Evolutionary conservation across 331 rosid species (phyloP).

Genomic region (Saraca asoca): DNA sequence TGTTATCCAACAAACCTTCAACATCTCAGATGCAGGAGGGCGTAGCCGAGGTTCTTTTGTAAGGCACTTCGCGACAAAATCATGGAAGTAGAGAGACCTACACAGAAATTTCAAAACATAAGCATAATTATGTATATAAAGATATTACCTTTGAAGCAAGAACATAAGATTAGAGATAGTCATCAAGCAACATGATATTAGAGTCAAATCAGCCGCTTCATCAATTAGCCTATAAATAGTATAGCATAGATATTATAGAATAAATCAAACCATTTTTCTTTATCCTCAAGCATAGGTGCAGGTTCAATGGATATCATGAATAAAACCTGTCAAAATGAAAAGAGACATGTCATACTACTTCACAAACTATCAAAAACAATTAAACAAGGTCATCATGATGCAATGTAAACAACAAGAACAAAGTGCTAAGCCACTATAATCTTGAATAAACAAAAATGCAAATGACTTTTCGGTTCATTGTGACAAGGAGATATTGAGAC

Average conservation of each 20-base stretch:
- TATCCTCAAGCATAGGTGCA: constrained; percentile 99
- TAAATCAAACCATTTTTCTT: constrained; percentile 87
- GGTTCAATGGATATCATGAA: constrained; percentile 99
- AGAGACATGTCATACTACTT: constrained; percentile 31
- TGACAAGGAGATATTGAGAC: neutral
- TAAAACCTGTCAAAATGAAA: constrained; percentile 63
- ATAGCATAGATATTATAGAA: constrained; percentile 26
- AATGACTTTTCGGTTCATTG: neutral
- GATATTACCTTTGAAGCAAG: too few relatives aligned
- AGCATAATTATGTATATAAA: neutral
- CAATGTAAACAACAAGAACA: constrained; percentile 12
- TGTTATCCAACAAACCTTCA: constrained; percentile 62
- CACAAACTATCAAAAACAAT: constrained; percentile 23
- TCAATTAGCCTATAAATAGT: constrained; percentile 21
- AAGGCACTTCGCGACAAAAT: constrained; percentile 94
- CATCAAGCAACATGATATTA: constrained; percentile 7
- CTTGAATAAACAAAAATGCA: neutral
- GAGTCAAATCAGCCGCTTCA: neutral
- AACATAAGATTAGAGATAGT: constrained; percentile 13
- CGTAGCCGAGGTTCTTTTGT: constrained; percentile 96
- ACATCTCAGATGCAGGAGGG: constrained; percentile 91
- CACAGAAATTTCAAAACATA: constrained; percentile 30
- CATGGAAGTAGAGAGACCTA: constrained; percentile 96
- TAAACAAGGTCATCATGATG: neutral
- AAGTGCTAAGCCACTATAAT: neutral